A percentile compares a stretch with the other conserved stretches of the same genome.
Conservation (phyloP, 129 eudicot species). For the Flaveria bidentis region DNA sequence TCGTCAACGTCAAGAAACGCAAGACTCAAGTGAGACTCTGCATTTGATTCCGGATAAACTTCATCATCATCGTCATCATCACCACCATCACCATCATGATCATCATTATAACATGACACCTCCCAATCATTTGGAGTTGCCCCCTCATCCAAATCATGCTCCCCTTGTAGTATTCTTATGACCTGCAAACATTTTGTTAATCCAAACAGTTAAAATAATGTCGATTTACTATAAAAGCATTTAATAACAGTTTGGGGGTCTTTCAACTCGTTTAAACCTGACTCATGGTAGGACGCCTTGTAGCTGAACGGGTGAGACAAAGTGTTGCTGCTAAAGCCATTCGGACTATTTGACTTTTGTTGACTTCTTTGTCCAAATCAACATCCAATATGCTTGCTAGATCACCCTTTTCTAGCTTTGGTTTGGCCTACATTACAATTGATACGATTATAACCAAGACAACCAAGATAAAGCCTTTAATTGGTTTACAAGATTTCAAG, state of each 20-base stretch:
- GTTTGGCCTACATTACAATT: conserved; percentile 66
- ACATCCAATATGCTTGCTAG: conserved; percentile 67
- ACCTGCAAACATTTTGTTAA: conserved; percentile 27
- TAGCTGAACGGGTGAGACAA: conserved; percentile 77
- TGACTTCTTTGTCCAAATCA: conserved; percentile 48
- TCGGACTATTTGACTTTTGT: conserved; percentile 66
- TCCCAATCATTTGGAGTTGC: conserved; percentile 39
- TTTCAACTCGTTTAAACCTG: conserved; percentile 48
- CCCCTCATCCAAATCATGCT: conserved; percentile 41
- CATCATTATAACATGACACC: conserved; percentile 19
- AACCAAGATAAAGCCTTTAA: background rate
- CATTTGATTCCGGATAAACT: conserved; percentile 79
- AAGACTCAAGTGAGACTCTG: conserved; percentile 72
- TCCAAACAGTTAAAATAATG: conserved; percentile 23
- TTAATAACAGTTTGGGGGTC: background rate
- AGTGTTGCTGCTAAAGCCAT: conserved; percentile 77
- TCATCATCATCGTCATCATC: conserved; percentile 60
- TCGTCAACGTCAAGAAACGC: conserved; percentile 71
- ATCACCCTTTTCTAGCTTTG: conserved; percentile 71
- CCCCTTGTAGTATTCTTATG: conserved; percentile 50
- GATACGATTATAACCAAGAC: conserved; percentile 12
- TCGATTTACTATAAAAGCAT: background rate
- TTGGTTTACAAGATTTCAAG: conserved; percentile 2
- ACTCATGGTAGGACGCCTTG: conserved; percentile 82
- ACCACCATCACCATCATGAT: conserved; percentile 32